These are phyloP conservation scores for Falciphora oryzae DNA, from an alignment of 2,329 filamentous ascomycete genomes.

Conservation along the genomic window DNA sequence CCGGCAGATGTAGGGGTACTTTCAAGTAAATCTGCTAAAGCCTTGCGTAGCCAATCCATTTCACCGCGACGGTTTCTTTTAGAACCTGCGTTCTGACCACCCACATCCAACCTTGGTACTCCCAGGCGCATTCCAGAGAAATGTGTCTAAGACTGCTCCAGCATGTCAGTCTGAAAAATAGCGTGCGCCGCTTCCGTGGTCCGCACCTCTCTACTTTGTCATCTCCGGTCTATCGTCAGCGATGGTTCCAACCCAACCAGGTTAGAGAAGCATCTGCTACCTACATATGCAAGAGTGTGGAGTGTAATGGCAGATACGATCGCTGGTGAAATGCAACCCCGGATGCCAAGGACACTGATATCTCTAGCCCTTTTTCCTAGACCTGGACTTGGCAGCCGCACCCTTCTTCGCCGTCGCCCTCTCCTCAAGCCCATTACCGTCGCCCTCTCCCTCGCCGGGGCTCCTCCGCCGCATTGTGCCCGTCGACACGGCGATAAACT, in stretches of 20 bases:
- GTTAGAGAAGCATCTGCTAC: too few species aligned
- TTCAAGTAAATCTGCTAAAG: neutral
- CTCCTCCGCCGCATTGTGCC: slow-evolving; percentile 87
- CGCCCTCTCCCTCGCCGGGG: slow-evolving; percentile 65
- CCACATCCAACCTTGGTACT: neutral
- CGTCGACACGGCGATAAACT: slow-evolving; percentile 61
- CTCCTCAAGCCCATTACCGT: slow-evolving; percentile 48
- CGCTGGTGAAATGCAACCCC: neutral
- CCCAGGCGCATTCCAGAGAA: neutral
- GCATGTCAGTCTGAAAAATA: too few species aligned
- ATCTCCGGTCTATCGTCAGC: too few species aligned
- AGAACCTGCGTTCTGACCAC: neutral
- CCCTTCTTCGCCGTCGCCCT: slow-evolving; percentile 35
- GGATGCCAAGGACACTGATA: neutral
- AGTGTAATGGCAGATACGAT: neutral
- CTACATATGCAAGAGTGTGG: neutral
- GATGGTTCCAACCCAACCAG: too few species aligned
- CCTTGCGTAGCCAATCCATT: neutral
- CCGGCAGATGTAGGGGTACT: neutral
- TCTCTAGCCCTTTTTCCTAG: slow-evolving; percentile 31
- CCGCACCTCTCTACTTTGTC: too few species aligned
- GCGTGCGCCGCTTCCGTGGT: too few species aligned
- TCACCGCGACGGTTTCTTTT: too few species aligned
- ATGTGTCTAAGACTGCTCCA: too few species aligned
- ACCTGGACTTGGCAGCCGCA: slow-evolving; percentile 31